Base-by-base conservation (phyloP, 306 rosid genomes). In the Cicer yamashitae region DNA sequence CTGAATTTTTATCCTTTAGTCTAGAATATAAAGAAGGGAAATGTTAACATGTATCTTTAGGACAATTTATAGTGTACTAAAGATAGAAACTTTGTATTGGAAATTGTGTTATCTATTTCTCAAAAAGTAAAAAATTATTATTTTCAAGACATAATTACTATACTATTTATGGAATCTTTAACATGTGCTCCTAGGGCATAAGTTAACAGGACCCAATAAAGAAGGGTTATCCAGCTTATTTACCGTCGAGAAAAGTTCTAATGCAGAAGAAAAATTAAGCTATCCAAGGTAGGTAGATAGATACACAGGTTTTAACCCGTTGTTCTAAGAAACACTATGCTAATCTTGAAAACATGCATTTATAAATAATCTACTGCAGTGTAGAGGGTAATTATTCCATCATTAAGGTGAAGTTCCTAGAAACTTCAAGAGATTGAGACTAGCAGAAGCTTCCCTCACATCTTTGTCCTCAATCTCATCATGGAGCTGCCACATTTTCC, bases 401-500 rank as follows among this genome's bases (percentile, higher is more conserved):
- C 53, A 10, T 53, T 41, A 3, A 1, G 51, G 13, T 56, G 79
- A 37, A 73, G 34, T 66, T 48, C 75, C 48, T 12, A 9, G 50
- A 44, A 69, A 75, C 52, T 51, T 81, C 20, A 52, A 53, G 68
- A 70, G 15, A 71, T 15, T 14, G 41, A 34, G 9, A 46, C 63
- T 2, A 40, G 75, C 18, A 22, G 58, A 71, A 53, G 37, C 71
- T 71, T 39, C 70, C 38, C 46, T 77, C 39, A 65, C 46, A 71
- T 25, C 60, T 45, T 59, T 58, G 65, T 43, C 63, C 25, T 44
- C 44, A 71, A 20, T 74, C 25, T 44, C 44, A 71, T 91, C 60
- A 91, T 10, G 97, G 97, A 10, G 90, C 70, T 22, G 93, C 90
- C 1, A 86, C 84, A 6, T 88, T 89, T 79, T 91, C 97, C 89